Conservation (phyloP, 176 grass and related monocot genomes). For the Raddia distichophylla region DNA sequence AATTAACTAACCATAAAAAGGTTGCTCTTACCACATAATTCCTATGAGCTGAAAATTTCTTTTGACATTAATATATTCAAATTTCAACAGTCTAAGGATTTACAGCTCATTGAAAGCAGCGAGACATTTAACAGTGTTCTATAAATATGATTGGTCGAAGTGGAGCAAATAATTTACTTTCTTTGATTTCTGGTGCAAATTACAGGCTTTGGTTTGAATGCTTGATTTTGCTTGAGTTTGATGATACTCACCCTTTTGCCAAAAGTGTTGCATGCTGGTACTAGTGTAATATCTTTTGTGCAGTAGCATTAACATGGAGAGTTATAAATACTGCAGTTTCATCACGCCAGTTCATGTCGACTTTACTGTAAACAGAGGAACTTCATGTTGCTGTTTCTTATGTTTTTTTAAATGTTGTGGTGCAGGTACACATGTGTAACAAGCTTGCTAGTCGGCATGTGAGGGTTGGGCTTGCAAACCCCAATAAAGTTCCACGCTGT, state of each 20-base stretch:
- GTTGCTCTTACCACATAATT: neutral
- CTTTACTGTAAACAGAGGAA: conserved; percentile 15
- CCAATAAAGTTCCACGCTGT: conserved; percentile 82
- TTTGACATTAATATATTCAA: neutral
- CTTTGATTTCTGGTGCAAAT: neutral
- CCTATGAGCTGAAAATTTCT: neutral
- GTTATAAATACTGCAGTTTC: neutral
- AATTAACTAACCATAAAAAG: neutral
- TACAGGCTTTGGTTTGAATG: neutral
- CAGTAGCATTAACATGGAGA: neutral
- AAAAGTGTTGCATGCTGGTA: neutral
- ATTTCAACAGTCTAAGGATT: neutral
- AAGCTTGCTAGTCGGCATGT: conserved; percentile 98
- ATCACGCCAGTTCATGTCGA: neutral
- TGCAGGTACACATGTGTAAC: conserved; percentile 99
- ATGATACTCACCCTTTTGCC: neutral
- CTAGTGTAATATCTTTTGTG: conserved; percentile 15
- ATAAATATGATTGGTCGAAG: neutral
- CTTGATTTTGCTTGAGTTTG: neutral
- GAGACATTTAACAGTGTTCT: neutral
- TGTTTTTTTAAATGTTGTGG: conserved; percentile 22
- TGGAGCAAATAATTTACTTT: neutral
- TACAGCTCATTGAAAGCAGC: neutral
- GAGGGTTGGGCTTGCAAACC: conserved; percentile 94
- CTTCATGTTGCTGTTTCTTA: neutral